A percentile compares a stretch with the other conserved stretches of the same genome.
Conservation (phyloP, 2,329 filamentous ascomycete genomes). For the Zasmidium cellare region DNA sequence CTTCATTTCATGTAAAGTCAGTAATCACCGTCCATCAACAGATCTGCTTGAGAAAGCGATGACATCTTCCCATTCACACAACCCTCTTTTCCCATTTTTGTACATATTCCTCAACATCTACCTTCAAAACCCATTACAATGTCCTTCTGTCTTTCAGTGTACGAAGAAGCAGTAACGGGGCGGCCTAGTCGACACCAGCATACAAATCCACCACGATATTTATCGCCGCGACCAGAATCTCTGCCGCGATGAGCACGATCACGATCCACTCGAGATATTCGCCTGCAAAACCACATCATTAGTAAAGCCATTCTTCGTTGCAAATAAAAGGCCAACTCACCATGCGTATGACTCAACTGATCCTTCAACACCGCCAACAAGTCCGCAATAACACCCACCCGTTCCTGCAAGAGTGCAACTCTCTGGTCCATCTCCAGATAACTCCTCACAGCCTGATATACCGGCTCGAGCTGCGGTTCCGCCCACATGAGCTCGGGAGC, state of each 20-base stretch:
- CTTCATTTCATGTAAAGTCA: too few species aligned
- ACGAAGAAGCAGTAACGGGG: neutral
- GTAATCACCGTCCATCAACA: too few species aligned
- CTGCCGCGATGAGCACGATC: conserved; percentile 91
- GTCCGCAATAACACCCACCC: conserved; percentile 90
- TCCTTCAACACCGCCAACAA: conserved; percentile 91
- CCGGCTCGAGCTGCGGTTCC: conserved; percentile 91
- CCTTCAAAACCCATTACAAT: too few species aligned
- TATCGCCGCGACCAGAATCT: conserved; percentile 80
- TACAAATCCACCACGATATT: conserved; percentile 96
- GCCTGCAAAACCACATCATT: conserved; percentile 28
- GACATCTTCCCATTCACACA: too few species aligned
- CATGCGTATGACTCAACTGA: conserved; percentile 89
- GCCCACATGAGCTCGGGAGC: conserved; percentile 98
- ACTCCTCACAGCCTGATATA: conserved; percentile 91
- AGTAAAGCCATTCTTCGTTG: too few species aligned
- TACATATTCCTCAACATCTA: too few species aligned
- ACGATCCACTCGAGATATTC: conserved; percentile 62
- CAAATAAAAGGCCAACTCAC: too few species aligned
- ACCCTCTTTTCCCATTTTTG: too few species aligned
- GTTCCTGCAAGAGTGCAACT: conserved; percentile 82
- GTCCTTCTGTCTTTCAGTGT: too few species aligned
- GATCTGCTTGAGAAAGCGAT: too few species aligned
- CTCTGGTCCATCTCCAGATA: conserved; percentile 99
- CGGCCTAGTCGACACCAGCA: conserved; percentile 47